Conservation (phyloP, 1,284 basidiomycete genomes). For the Bondarzewia mesenterica region DNA sequence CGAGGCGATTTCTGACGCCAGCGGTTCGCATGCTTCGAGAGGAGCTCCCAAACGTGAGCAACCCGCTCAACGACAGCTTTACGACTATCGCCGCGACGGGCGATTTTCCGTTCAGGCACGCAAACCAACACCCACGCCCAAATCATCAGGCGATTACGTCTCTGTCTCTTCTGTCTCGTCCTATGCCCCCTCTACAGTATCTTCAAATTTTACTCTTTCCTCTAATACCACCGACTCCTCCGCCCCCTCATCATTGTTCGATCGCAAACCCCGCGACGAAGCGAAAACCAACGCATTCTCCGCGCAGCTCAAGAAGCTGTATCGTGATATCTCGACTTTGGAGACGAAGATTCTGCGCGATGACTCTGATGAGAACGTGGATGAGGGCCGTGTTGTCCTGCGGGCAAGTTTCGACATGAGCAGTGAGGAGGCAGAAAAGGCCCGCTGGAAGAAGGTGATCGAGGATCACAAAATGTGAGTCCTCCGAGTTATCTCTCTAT, state of each 20-base stretch:
- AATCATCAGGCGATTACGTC: slow-evolving; percentile 57
- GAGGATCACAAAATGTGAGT: slow-evolving; percentile 65
- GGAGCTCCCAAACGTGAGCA: slow-evolving; percentile 16
- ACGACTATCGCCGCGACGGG: slow-evolving; percentile 80
- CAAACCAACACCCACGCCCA: slow-evolving; percentile 36
- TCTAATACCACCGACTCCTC: slow-evolving; percentile 66
- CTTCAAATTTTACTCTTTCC: slow-evolving; percentile 69
- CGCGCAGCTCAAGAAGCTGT: slow-evolving; percentile 71
- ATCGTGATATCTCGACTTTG: slow-evolving; percentile 64
- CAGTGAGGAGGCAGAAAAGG: slow-evolving; percentile 50
- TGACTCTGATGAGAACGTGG: slow-evolving; percentile 42
- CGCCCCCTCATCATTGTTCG: slow-evolving; percentile 60
- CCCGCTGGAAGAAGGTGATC: slow-evolving; percentile 59
- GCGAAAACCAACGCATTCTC: slow-evolving; percentile 59
- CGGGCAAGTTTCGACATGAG: slow-evolving; percentile 30
- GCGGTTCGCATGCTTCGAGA: slow-evolving; percentile 41
- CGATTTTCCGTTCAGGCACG: slow-evolving; percentile 61
- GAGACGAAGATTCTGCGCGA: slow-evolving; percentile 69
- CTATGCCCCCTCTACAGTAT: slow-evolving; percentile 63
- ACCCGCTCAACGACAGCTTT: slow-evolving; percentile 41
- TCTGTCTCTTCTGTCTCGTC: slow-evolving; percentile 74
- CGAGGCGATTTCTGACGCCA: slow-evolving; percentile 49
- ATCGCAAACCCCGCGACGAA: slow-evolving; percentile 28
- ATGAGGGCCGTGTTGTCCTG: slow-evolving; percentile 45
- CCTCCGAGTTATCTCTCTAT: not conserved